These are phyloP conservation scores for Zalaria sp. DNA, from an alignment of 2,329 filamentous ascomycete species.

Conservation along the genomic window DNA sequence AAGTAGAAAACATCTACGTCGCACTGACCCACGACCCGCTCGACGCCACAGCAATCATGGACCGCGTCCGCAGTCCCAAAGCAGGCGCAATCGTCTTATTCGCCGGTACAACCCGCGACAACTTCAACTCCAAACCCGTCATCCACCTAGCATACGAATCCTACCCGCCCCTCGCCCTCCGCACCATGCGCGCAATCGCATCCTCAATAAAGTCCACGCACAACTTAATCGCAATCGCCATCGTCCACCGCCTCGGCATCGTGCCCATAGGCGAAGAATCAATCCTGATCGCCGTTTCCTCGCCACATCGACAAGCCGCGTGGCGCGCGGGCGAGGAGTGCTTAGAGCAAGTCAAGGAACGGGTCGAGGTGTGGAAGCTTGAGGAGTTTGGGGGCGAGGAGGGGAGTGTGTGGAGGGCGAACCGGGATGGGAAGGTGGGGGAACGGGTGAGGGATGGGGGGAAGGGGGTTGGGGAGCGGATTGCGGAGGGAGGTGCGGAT, in stretches of 20 bases:
- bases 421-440: conserved; percentile 56
- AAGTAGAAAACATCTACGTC: conserved; percentile 46
- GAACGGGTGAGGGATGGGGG: conserved; percentile 5
- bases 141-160: conserved; percentile 62
- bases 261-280: conserved; percentile 90
- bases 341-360: conserved; percentile 70
- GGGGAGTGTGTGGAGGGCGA: conserved; percentile 72
- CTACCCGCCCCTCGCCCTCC: conserved; percentile 56
- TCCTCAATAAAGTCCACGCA: conserved; percentile 44
- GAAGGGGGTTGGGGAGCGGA: too few relatives aligned
- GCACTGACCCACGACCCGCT: conserved; percentile 52
- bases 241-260: conserved; percentile 70
- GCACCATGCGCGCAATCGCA: conserved; percentile 53
- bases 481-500: too few relatives aligned
- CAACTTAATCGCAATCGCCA: conserved; percentile 55
- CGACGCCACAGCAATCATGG: conserved; percentile 42
- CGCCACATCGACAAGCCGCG: conserved; percentile 68
- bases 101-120: conserved; percentile 67
- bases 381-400: conserved; percentile 73
- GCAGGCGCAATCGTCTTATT: conserved; percentile 68
- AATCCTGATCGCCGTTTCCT: conserved; percentile 75
- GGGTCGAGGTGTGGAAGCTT: conserved; percentile 89
- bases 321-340: conserved; percentile 86
- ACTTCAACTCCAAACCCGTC: conserved; percentile 57
- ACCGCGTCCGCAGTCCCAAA: conserved; percentile 55